Conservation (phyloP, 768 basidiomycete genomes). For the Termitomyces titanicus region DNA sequence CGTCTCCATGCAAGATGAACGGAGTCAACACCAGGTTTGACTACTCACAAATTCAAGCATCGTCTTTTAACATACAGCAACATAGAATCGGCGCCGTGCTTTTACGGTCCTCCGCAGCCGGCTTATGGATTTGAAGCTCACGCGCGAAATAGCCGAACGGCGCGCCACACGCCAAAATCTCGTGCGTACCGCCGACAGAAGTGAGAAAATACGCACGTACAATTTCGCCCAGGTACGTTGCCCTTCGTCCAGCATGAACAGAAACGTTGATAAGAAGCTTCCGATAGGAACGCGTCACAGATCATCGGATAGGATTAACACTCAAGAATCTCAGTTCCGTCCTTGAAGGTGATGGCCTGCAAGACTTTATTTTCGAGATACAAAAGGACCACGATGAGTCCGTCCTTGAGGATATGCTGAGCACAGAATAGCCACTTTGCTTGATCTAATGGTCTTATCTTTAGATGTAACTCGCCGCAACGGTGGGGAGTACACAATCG, state of each 20-base stretch:
- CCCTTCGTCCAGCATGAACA: neutral
- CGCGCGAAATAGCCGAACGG: slow-evolving; percentile 63
- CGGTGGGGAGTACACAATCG: neutral
- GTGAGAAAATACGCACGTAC: slow-evolving; percentile 95
- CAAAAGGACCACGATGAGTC: slow-evolving; percentile 53
- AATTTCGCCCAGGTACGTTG: slow-evolving; percentile 77
- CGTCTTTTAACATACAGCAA: neutral
- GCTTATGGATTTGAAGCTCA: slow-evolving; percentile 77
- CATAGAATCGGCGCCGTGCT: slow-evolving; percentile 87
- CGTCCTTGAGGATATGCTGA: slow-evolving; percentile 13
- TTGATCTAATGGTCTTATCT: too few species aligned
- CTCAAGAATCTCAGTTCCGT: slow-evolving; percentile 62
- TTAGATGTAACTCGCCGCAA: neutral
- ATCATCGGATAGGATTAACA: slow-evolving; percentile 83
- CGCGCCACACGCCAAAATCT: slow-evolving; percentile 69
- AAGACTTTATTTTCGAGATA: slow-evolving; percentile 55
- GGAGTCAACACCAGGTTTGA: slow-evolving; percentile 88
- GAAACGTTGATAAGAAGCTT: neutral
- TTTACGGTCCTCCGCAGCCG: slow-evolving; percentile 87
- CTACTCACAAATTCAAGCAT: neutral
- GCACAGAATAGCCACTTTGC: neutral
- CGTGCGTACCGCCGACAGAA: slow-evolving; percentile 79
- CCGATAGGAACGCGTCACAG: slow-evolving; percentile 82
- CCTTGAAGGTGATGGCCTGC: slow-evolving; percentile 63
- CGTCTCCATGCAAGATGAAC: slow-evolving; percentile 97